Base-by-base conservation (phyloP, 2,329 filamentous ascomycete species). In the Fusarium fujikuroi region DNA sequence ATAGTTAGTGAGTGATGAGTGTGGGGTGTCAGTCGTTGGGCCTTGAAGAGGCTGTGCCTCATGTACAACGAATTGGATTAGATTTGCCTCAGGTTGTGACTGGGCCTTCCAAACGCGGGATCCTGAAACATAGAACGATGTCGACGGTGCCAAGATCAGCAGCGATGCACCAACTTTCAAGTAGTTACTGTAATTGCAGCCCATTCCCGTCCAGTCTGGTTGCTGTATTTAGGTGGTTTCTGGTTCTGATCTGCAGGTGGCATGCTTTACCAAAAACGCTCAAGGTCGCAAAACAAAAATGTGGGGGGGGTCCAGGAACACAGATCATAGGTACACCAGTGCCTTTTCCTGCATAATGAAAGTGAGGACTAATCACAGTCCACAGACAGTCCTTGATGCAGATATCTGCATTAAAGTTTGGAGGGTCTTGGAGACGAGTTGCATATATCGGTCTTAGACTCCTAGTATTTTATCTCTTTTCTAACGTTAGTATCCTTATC, bases 21-120 rank as follows among this genome's bases (percentile, higher is more conserved):
- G 68, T 72, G 69, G 68, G 68, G 69, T 68, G 53, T 34, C 30
- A 50, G 54, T 43, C 32, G 23, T 46, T 61, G 43, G 68, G 54
- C 39, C 53, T 56, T 66, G 54, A 32, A 61, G 54, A 40, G 63
- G 65, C 56, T 63, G 65, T 39, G 63, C 47, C 63, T 53, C 42
- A 43, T 23, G 30, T 49, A 49, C 40, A 58, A 59, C n/a, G 36
- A 56, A 71, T 67, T 43, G 44, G 44, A 46, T 63, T 46, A 57
- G 37, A 37, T 49, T 36, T 63, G 39, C 37, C 43, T 54, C n/a
- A 54, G 34, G 15, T 43, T 50, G 19, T 60, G 46, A 34, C 39
- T 36, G 34, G 16, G 28, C 40, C 23, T 25, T 36, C 9, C 37
- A 40, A 57, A 47, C 36, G 40, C 53, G 40, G 47, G 50, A 36